Conservation (phyloP, 306 rosid species). For the Delonix regia region DNA sequence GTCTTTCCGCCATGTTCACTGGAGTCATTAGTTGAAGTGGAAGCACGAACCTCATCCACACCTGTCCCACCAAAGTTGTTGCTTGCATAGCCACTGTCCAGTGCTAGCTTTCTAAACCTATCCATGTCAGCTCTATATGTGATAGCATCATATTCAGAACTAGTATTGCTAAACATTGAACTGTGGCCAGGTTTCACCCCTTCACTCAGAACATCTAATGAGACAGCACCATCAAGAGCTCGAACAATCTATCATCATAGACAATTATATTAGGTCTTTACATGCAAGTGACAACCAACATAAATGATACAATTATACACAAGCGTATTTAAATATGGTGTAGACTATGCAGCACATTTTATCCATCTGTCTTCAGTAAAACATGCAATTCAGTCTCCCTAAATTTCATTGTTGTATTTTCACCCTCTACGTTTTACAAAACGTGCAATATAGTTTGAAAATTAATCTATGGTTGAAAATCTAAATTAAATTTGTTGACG, state of each 20-base stretch:
- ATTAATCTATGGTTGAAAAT: no score
- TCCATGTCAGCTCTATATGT: slow-evolving; percentile 61
- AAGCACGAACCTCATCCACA: slow-evolving; percentile 61
- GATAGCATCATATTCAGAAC: slow-evolving; percentile 44
- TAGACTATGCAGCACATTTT: no score
- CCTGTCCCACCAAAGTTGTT: slow-evolving; percentile 64
- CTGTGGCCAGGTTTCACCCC: slow-evolving; percentile 55
- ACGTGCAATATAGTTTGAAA: no score
- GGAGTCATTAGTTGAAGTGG: slow-evolving; percentile 49
- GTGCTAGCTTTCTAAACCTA: slow-evolving; percentile 47
- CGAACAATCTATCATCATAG: slow-evolving; percentile 63
- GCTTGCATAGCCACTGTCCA: slow-evolving; percentile 46
- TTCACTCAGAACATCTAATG: slow-evolving; percentile 59
- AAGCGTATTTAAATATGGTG: background rate
- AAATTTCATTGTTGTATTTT: no score
- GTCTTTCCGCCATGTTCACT: slow-evolving; percentile 20
- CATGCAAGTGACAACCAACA: background rate
- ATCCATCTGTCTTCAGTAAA: no score
- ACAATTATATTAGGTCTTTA: background rate
- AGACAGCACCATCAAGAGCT: slow-evolving; percentile 72
- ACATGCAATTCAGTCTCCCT: no score
- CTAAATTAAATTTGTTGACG: background rate
- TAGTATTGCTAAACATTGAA: slow-evolving; percentile 22
- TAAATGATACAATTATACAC: background rate
- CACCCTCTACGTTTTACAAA: no score